Conservation (phyloP, 371 early-diverging fungal genomes). For the Rhizopus microsporus region DNA sequence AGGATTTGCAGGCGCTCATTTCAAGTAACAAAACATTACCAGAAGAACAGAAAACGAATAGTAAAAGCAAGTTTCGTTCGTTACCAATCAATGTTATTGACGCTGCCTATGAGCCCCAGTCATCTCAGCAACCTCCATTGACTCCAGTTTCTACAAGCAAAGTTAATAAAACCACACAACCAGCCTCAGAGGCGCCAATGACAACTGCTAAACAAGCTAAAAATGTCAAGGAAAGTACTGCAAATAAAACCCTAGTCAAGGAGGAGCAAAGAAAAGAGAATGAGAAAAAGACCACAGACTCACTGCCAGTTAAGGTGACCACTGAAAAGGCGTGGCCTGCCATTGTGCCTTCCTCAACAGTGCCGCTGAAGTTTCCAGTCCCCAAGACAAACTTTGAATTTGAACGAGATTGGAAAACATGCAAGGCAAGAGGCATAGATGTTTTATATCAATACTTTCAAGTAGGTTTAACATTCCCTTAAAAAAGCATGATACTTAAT, state of each 20-base stretch:
- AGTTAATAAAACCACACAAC: background rate
- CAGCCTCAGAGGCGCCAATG: background rate
- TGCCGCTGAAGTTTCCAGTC: constrained; percentile 24
- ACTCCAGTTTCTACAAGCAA: no score
- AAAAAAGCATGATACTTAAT: constrained; percentile 2
- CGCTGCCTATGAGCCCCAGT: constrained; percentile 14
- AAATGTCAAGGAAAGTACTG: background rate
- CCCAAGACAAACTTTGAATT: constrained; percentile 72
- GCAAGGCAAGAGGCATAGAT: constrained; percentile 47
- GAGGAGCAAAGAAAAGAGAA: background rate
- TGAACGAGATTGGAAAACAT: constrained; percentile 77
- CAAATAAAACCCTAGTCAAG: background rate
- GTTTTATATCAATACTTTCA: constrained; percentile 68
- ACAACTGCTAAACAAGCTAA: no score
- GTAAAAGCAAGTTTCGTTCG: background rate
- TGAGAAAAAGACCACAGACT: background rate
- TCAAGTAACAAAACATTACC: constrained; percentile 3
- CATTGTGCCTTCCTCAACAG: background rate
- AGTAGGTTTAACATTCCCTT: constrained; percentile 37
- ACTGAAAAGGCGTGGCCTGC: background rate
- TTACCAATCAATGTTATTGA: constrained; percentile 38
- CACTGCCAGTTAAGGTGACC: background rate
- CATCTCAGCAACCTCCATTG: no score
- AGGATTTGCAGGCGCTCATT: constrained; percentile 47
- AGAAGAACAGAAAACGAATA: constrained; percentile 6